Percentiles rank a stretch among this genome's conserved stretches.
These are phyloP conservation scores for Leccinum arenicola DNA, from an alignment of 768 basidiomycete genomes.

Conservation along the genomic window DNA sequence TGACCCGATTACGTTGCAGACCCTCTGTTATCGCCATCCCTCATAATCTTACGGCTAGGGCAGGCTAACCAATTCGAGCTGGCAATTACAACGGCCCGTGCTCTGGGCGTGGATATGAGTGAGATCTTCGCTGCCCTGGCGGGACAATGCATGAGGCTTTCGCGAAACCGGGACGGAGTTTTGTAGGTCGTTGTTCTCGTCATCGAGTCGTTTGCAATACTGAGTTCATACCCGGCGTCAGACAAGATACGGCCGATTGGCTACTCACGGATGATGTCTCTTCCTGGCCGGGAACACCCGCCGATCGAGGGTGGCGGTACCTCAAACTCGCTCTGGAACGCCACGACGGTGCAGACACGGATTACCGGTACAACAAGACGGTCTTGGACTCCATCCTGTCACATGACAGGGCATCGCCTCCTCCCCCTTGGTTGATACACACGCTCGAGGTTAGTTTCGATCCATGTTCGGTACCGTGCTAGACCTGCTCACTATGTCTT, in stretches of 20 bases:
- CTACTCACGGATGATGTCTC: slow-evolving; percentile 75
- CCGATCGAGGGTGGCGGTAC: slow-evolving; percentile 85
- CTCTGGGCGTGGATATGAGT: slow-evolving; percentile 81
- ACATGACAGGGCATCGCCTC: slow-evolving; percentile 52
- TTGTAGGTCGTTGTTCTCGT: slow-evolving; percentile 43
- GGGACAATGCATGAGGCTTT: slow-evolving; percentile 72
- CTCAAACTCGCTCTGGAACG: slow-evolving; percentile 76
- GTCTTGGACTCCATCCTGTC: slow-evolving; percentile 75
- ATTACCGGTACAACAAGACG: slow-evolving; percentile 74
- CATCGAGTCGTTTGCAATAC: not conserved
- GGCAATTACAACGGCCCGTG: slow-evolving; percentile 74
- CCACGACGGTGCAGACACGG: slow-evolving; percentile 69
- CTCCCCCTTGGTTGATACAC: slow-evolving; percentile 84
- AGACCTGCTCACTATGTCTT: not conserved
- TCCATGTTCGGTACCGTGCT: not conserved
- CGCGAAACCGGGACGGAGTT: slow-evolving; percentile 56
- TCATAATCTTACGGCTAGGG: slow-evolving; percentile 74
- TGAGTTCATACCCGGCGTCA: slow-evolving; percentile 29
- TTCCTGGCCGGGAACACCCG: slow-evolving; percentile 79
- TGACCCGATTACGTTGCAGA: slow-evolving; percentile 37
- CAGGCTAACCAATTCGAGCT: slow-evolving; percentile 76
- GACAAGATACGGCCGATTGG: slow-evolving; percentile 78
- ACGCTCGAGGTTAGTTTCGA: slow-evolving; percentile 57
- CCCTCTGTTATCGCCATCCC: slow-evolving; percentile 51
- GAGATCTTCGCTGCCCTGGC: slow-evolving; percentile 80